These are phyloP conservation scores for Clitopilus hobsonii DNA, from an alignment of 768 basidiomycete genomes.

Conservation along the genomic window DNA sequence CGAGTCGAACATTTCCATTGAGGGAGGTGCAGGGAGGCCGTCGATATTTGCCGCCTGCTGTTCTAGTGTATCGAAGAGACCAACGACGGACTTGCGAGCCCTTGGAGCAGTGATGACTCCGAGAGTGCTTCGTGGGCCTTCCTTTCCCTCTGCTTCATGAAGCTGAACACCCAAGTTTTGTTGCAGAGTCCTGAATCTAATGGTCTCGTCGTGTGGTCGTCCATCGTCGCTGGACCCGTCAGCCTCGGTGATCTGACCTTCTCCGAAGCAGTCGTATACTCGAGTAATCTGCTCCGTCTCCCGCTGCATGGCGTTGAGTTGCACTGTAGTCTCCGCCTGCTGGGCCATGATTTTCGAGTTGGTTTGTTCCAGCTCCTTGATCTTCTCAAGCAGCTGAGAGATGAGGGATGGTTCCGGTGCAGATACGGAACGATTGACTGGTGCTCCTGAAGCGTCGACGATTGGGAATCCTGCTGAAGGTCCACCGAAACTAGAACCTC, in stretches of 20 bases:
- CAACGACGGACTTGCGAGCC: constrained; percentile 53
- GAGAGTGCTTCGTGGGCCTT: constrained; percentile 8
- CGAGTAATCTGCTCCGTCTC: constrained; percentile 68
- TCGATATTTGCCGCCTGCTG: constrained; percentile 10
- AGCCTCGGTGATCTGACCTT: constrained; percentile 46
- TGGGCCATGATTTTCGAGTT: constrained; percentile 63
- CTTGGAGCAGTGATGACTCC: constrained; percentile 10
- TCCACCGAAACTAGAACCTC: constrained; percentile 36
- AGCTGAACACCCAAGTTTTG: constrained; percentile 34
- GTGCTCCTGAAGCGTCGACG: constrained; percentile 15
- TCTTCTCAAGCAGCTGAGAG: constrained; percentile 68
- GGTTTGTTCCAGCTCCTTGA: constrained; percentile 71
- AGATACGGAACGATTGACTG: constrained; percentile 11
- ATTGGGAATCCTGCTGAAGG: constrained; percentile 23
- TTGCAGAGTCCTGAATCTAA: constrained; percentile 45
- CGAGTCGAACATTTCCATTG: constrained; percentile 22
- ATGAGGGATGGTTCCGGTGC: constrained; percentile 52
- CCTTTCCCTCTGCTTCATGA: constrained; percentile 9
- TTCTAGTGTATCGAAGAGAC: constrained; percentile 48
- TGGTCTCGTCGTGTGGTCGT: constrained; percentile 29
- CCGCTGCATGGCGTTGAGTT: constrained; percentile 64
- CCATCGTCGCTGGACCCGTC: constrained; percentile 14
- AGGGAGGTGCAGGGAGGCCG: constrained; percentile 19
- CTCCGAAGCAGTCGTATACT: constrained; percentile 64
- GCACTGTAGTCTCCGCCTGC: constrained; percentile 55